These are phyloP conservation scores for Elaeis oleifera DNA, from an alignment of 202 grass and related monocot species.

Conservation along the genomic window DNA sequence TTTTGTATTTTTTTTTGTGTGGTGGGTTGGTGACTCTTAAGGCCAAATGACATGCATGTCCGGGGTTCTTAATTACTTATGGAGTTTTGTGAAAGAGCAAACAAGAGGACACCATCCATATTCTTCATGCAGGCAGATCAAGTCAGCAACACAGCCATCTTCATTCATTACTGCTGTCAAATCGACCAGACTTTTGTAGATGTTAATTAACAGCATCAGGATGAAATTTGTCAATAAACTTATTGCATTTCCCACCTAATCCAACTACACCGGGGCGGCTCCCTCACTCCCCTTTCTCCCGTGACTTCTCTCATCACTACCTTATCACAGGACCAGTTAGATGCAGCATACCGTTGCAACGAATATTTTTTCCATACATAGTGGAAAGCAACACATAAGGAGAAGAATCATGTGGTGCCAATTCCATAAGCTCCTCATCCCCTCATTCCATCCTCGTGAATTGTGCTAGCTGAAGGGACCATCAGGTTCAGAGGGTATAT, in stretches of 20 bases:
- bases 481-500: conserved; percentile 35
- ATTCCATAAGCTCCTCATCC: conserved; percentile 37
- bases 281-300: conserved; percentile 45
- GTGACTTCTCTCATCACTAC: conserved; percentile 39
- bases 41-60: too few relatives aligned
- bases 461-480: conserved; percentile 51
- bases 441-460: conserved; percentile 45
- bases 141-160: conserved; percentile 16
- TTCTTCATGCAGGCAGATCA: conserved; percentile 5
- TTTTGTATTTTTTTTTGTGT: too few relatives aligned
- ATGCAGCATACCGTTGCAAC: conserved; percentile 30
- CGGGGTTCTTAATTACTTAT: too few relatives aligned
- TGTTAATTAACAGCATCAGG: conserved; percentile 20
- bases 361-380: conserved; percentile 3
- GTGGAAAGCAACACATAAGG: conserved; percentile 45
- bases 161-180: conserved; percentile 40
- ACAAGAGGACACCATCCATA: not conserved
- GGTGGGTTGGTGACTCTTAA: too few relatives aligned
- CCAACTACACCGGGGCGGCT: conserved; percentile 57
- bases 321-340: conserved; percentile 43
- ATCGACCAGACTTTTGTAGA: conserved; percentile 34
- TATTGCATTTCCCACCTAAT: conserved; percentile 48
- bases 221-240: conserved; percentile 48
- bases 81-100: conserved; percentile 5
- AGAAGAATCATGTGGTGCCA: conserved; percentile 47